A percentile compares a stretch with the other conserved stretches of the same genome.
These are phyloP conservation scores for Dendrobium chrysotoxum DNA, from an alignment of 106 monocot species.

Conservation along the genomic window DNA sequence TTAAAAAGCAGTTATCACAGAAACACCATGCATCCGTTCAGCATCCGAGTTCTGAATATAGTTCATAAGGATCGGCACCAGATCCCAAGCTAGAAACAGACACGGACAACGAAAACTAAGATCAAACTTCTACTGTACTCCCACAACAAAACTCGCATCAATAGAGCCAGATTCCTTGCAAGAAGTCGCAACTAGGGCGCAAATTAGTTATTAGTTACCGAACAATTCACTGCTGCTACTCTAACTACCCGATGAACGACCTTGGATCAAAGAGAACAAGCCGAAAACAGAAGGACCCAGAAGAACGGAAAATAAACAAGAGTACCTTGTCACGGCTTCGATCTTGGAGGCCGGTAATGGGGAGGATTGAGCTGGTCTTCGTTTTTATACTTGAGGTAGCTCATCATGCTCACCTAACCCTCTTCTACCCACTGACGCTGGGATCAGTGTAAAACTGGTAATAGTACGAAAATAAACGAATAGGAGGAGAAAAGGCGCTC, in stretches of 20 bases:
- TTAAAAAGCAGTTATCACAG: too few relatives aligned
- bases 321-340: not conserved
- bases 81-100: not conserved
- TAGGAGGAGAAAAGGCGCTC: too few relatives aligned
- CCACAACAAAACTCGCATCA: not conserved
- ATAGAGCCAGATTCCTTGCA: not conserved
- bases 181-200: not conserved
- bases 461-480: too few relatives aligned
- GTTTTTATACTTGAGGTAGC: not conserved
- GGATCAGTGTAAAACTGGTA: not conserved
- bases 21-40: too few relatives aligned
- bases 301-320: not conserved
- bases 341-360: not conserved
- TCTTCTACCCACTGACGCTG: not conserved
- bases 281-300: not conserved
- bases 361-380: not conserved
- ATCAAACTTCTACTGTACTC: not conserved
- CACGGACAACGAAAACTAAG: not conserved
- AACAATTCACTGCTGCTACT: not conserved
- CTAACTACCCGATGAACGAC: not conserved
- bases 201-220: not conserved
- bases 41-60: not conserved
- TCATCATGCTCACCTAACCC: not conserved
- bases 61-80: not conserved
- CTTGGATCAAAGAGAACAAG: not conserved